These are phyloP conservation scores for Pyrenula massariospora DNA, from an alignment of 495 filamentous ascomycete species.

Conservation along the genomic window DNA sequence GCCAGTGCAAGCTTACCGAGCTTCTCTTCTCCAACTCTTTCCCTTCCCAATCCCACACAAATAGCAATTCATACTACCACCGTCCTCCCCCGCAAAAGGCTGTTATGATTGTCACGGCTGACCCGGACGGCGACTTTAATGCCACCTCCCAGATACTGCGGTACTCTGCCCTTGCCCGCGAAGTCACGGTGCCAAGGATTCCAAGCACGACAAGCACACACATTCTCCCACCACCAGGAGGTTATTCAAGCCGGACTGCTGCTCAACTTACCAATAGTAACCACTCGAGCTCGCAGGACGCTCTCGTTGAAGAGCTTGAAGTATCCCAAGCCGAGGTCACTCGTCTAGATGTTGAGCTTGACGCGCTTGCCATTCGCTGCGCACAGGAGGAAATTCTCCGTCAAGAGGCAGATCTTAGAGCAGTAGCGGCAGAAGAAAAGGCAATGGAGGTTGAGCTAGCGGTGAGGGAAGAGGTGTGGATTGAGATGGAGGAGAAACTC, in stretches of 20 bases:
- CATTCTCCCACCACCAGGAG: constrained; percentile 23
- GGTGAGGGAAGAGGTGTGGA: constrained; percentile 79
- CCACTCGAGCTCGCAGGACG: constrained; percentile 16
- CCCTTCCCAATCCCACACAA: constrained; percentile 43
- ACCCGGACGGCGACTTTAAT: constrained; percentile 89
- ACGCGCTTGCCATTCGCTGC: constrained; percentile 43
- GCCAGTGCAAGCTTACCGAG: constrained; percentile 95
- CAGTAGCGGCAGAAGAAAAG: constrained; percentile 56
- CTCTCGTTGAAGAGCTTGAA: constrained; percentile 52
- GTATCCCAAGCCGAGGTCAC: constrained; percentile 62
- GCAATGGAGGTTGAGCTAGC: constrained; percentile 66
- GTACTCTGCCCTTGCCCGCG: constrained; percentile 85
- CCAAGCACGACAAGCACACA: constrained; percentile 57
- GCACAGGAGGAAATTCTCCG: constrained; percentile 50
- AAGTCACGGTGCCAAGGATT: constrained; percentile 84
- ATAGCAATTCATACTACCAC: constrained; percentile 31
- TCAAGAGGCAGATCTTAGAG: constrained; percentile 39
- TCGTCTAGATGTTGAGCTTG: constrained; percentile 61
- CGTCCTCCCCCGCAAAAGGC: constrained; percentile 64
- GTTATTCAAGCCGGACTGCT: constrained; percentile 25
- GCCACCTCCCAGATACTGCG: constrained; percentile 92
- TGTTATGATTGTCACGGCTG: constrained; percentile 93
- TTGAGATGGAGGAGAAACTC: constrained; percentile 71
- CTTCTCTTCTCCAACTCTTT: constrained; percentile 94
- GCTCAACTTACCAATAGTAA: constrained; percentile 30